These are phyloP conservation scores for Cyclotella atomus DNA, from an alignment of 108 stramenopile genomes.

Conservation along the genomic window DNA sequence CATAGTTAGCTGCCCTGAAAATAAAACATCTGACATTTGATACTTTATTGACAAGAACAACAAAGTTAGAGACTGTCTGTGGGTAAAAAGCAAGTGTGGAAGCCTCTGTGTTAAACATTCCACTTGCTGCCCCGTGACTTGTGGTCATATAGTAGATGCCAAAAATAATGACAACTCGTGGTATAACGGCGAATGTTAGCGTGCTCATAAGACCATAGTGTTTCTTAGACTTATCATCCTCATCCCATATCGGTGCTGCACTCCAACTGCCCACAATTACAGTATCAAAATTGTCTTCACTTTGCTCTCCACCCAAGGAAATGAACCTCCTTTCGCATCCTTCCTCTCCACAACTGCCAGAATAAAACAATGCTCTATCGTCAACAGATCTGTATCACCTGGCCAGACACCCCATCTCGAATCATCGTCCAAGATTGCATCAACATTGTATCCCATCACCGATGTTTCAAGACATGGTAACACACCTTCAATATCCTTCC, in stretches of 20 bases:
- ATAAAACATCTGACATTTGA: neutral
- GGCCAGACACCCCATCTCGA: conserved; percentile 44
- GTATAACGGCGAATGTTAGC: neutral
- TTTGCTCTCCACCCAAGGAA: conserved; percentile 29
- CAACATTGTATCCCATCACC: no score
- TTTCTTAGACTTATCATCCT: neutral
- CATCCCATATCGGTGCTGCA: conserved; percentile 28
- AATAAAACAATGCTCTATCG: conserved; percentile 28
- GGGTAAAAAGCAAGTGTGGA: neutral
- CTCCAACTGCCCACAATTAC: conserved; percentile 44
- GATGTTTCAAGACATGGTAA: no score
- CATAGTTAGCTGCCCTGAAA: neutral
- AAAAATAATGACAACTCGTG: neutral
- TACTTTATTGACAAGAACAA: neutral
- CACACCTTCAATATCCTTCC: conserved; percentile 44
- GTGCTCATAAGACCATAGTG: no score
- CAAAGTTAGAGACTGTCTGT: neutral
- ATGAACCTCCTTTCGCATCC: neutral
- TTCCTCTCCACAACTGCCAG: conserved; percentile 27
- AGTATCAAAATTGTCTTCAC: neutral
- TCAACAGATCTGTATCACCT: conserved; percentile 39
- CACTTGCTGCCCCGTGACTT: neutral
- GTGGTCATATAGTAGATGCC: neutral
- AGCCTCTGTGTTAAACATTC: neutral
- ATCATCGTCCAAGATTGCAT: conserved; percentile 18